phyloP scores from a whole-genome alignment of 768 basidiomycete species.

The Psilocybe tampanensis region DNA sequence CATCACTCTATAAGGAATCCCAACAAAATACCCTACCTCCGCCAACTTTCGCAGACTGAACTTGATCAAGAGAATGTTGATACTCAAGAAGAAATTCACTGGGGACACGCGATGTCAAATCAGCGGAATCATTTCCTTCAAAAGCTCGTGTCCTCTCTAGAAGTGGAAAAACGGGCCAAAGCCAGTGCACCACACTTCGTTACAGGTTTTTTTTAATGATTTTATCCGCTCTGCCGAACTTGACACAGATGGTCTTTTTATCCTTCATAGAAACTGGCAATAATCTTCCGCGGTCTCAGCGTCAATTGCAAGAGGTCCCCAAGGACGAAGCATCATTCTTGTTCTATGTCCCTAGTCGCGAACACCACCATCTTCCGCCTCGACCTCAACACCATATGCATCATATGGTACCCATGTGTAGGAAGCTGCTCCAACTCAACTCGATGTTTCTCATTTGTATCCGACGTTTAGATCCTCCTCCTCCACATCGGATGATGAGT shows the following conservation, averaged over 20 bases:
- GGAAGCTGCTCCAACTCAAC: background rate
- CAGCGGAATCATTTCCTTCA: slow-evolving; percentile 73
- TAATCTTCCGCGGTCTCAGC: slow-evolving; percentile 34
- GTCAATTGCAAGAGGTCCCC: slow-evolving; percentile 41
- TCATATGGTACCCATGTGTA: slow-evolving; percentile 22
- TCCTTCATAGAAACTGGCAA: slow-evolving; percentile 32
- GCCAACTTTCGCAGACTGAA: slow-evolving; percentile 56
- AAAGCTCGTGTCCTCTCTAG: slow-evolving; percentile 60
- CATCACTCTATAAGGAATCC: slow-evolving; percentile 56
- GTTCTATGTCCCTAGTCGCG: slow-evolving; percentile 49
- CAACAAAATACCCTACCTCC: slow-evolving; percentile 67
- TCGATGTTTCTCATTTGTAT: background rate
- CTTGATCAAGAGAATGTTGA: slow-evolving; percentile 74
- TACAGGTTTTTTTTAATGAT: slow-evolving; percentile 34
- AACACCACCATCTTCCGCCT: slow-evolving; percentile 27
- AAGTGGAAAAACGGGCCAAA: slow-evolving; percentile 53
- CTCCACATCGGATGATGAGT: slow-evolving; percentile 6
- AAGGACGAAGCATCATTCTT: slow-evolving; percentile 49
- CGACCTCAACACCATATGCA: slow-evolving; percentile 13
- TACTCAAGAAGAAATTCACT: slow-evolving; percentile 73
- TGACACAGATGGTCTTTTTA: background rate
- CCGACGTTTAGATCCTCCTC: slow-evolving; percentile 5
- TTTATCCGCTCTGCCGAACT: background rate
- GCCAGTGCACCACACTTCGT: slow-evolving; percentile 45
- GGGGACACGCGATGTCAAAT: slow-evolving; percentile 75